phyloP scores from a whole-genome alignment of 805 yeast species.

The Barnettozyma siamensis region DNA sequence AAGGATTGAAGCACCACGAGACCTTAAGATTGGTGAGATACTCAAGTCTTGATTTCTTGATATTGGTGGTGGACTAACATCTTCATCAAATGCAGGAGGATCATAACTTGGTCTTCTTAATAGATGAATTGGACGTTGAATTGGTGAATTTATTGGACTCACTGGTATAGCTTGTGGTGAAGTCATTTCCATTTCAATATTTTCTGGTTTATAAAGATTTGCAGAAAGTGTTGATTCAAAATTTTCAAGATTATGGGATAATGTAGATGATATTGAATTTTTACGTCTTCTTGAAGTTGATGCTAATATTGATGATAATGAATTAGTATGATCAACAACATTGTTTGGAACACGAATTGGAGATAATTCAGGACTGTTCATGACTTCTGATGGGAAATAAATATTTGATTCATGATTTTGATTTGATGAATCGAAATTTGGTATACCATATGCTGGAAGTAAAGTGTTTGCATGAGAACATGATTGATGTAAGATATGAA shows the following conservation, averaged over 20 bases:
- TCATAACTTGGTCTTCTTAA: constrained; percentile 49
- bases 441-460: constrained; percentile 61
- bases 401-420: constrained; percentile 31
- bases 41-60: constrained; percentile 4
- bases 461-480: constrained; percentile 80
- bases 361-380: constrained; percentile 20
- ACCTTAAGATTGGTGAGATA: background rate
- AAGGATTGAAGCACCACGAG: background rate
- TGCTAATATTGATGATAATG: constrained; percentile 19
- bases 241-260: constrained; percentile 27
- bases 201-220: constrained; percentile 51
- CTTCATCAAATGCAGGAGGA: constrained; percentile 60
- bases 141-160: constrained; percentile 43
- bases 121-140: constrained; percentile 48
- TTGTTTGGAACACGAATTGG: constrained; percentile 53
- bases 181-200: constrained; percentile 37
- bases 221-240: constrained; percentile 33
- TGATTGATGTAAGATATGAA: constrained; percentile 68
- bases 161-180: constrained; percentile 65
- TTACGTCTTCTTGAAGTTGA: constrained; percentile 23
- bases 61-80: constrained; percentile 31
- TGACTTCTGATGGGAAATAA: constrained; percentile 30
- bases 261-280: constrained; percentile 28
- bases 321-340: constrained; percentile 32
- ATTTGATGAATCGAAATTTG: constrained; percentile 3